A percentile compares a stretch with the other conserved stretches of the same genome.
These are phyloP conservation scores for Endocalyx cinctus DNA, from an alignment of 2,329 filamentous ascomycete species.

Conservation along the genomic window DNA sequence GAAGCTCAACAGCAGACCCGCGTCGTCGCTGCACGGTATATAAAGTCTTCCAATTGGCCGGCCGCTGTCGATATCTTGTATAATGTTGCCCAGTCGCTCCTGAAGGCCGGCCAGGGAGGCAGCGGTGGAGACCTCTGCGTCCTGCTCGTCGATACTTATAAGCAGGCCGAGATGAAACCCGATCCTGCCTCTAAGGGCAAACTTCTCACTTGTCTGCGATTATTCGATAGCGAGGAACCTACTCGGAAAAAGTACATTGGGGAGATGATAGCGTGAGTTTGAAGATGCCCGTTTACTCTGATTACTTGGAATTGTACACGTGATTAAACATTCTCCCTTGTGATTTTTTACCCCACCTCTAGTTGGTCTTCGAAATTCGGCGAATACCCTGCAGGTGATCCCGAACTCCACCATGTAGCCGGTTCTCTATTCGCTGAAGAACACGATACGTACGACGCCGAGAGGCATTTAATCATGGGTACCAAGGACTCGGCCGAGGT, in stretches of 20 bases:
- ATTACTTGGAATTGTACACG: no score
- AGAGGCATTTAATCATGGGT: constrained; percentile 82
- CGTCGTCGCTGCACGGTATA: constrained; percentile 88
- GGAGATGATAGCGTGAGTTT: constrained; percentile 69
- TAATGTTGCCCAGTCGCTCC: constrained; percentile 76
- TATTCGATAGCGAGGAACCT: constrained; percentile 80
- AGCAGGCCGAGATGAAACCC: constrained; percentile 74
- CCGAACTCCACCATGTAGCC: constrained; percentile 88
- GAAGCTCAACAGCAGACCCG: constrained; percentile 98
- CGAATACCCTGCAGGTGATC: constrained; percentile 85
- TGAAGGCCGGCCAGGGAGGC: constrained; percentile 89
- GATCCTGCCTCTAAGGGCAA: constrained; percentile 71
- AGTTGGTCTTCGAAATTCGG: constrained; percentile 84
- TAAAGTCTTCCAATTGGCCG: constrained; percentile 79
- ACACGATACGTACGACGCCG: constrained; percentile 87
- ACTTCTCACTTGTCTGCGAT: constrained; percentile 70
- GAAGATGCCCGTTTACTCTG: no score
- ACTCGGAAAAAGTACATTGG: constrained; percentile 88
- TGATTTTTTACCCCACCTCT: no score
- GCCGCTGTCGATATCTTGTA: constrained; percentile 84
- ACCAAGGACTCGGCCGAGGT: constrained; percentile 82
- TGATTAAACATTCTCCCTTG: no score
- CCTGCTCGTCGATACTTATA: constrained; percentile 85
- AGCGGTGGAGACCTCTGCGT: constrained; percentile 87
- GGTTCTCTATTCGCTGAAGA: constrained; percentile 89